Base-by-base conservation (phyloP, 441 rosid species). In the Melastoma candidum region DNA sequence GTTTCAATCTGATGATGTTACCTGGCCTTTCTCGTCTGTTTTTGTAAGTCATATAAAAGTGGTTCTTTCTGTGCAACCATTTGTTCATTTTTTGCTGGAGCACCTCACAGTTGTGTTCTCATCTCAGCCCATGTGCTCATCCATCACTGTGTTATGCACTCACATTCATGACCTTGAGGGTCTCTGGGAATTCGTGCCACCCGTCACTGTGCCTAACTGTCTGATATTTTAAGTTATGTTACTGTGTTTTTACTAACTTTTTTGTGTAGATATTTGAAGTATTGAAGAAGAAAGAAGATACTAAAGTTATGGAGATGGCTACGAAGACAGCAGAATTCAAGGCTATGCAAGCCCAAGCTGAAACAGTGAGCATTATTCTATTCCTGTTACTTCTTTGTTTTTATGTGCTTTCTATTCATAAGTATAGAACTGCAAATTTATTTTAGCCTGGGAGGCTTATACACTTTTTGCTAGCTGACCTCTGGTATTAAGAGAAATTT, bases 261-360 rank as follows among this genome's bases (percentile, higher is more conserved):
- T 46, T 60, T 44, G 10, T 56, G 58, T 45, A 92, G 98, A 86
- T 76, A 22, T 88, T 92, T 78, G 97, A 88, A 58, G 26, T 66
- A 46, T 72, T 84, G 36, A 83, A 84, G 80, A 77, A 70, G 66
- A 80, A 75, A 73, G 98, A 92, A 68, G 90, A 83, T 60, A 88
- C 97, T 1, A 85, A 72, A 70, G 87, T 74, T 65, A 49, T 73
- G 1, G 92, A 88, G 69, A 32, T 76, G 68, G 63, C 78, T 48
- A 77, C 76, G 0, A 84, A 81, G 74, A 76, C 75, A 48, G 85
- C 87, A 44, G 95, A 85, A 71, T 92, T 63, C 57, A 92, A 88
- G 72, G 92, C 95, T 46, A 57, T 72, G 77, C 92, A 82, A 81
- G 87, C 97, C 27, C 92, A 88, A 68, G 86, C 97, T 45, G 95